Evolutionary conservation across 129 eudicot species (phyloP), one percentile per base, ranked within the genome.

Genomic region (Sambucus nigra): DNA sequence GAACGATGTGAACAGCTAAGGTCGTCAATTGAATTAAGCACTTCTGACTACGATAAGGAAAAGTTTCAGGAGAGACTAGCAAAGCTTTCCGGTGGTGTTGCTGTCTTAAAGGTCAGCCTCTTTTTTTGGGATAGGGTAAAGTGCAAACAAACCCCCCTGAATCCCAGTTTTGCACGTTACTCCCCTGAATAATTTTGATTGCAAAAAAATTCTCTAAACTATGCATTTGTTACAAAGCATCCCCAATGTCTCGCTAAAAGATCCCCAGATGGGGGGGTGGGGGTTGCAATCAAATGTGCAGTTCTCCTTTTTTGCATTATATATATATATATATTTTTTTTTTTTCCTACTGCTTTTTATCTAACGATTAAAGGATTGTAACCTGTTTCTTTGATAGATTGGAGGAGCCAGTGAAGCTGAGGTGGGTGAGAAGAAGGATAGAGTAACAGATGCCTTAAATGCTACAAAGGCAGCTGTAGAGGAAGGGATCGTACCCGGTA

Each of bases 381-480:
- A 25, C 1, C 38, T 60, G 14, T 16, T 26, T 19, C 20, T 47
- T 44, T 28, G 20, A 27, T 29, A 83, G 87, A 77, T 83, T 69
- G 94, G 94, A 47, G 94, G 87, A 69, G 94, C 94, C 0, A 83
- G 94, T 33, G 94, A 83, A 70, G 71, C 76, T 24, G 94, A 83
- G 59, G 94, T 83, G 15, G 53, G 81, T 55, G 94, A 83, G 59
- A 79, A 77, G 73, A 83, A 83, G 57, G 94, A 83, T 60, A 72
- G 94, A 67, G 94, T 83, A 20, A 83, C 76, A 3, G 94, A 83
- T 76, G 94, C 87, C 53, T 61, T 83, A n/a, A 83, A 83, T 76
- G 94, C 94, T 10, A 83, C 94, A 21, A 83, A 76, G 69, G 94
- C 94, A 61, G 94, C 94, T 48, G 94, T 83, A 31, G 94, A 79